Conservation (phyloP, 1,284 basidiomycete species). For the Phenoliferia sp. region DNA sequence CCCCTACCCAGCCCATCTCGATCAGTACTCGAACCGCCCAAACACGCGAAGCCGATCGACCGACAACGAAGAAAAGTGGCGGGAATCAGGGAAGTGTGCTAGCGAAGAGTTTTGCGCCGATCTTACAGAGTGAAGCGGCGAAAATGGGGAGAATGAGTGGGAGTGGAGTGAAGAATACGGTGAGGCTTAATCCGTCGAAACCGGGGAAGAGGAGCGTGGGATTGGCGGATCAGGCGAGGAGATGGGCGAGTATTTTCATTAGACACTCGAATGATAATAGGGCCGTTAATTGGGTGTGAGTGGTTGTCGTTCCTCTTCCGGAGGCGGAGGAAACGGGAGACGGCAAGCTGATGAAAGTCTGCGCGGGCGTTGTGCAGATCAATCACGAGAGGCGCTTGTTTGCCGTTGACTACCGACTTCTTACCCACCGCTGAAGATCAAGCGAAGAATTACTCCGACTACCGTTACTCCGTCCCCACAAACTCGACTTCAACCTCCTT, state of each 20-base stretch:
- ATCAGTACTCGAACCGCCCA: conserved; percentile 9
- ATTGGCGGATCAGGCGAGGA: conserved; percentile 29
- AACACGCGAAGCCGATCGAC: conserved; percentile 1
- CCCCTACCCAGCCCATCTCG: conserved; percentile 23
- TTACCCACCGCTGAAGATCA: conserved; percentile 73
- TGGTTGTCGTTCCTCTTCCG: conserved; percentile 42
- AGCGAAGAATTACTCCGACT: conserved; percentile 70
- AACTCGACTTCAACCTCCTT: conserved; percentile 51
- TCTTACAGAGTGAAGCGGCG: conserved; percentile 16
- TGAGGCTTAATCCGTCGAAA: conserved; percentile 29
- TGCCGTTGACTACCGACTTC: conserved; percentile 89
- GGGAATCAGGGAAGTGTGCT: neutral
- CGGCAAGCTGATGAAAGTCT: conserved; percentile 7
- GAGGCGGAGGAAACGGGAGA: conserved; percentile 49
- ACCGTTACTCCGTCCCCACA: conserved; percentile 49
- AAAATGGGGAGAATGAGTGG: conserved; percentile 5
- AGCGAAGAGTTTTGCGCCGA: conserved; percentile 13
- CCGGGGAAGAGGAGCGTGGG: conserved; percentile 30
- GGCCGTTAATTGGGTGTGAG: conserved; percentile 78
- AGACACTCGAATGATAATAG: conserved; percentile 30
- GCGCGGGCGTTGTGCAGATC: conserved; percentile 28
- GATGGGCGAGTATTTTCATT: conserved; percentile 36
- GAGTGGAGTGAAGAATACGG: conserved; percentile 10
- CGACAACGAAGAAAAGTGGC: neutral
- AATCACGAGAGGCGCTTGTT: conserved; percentile 52